Evolutionary conservation across 2,329 filamentous ascomycete genomes (phyloP).

Genomic region (Neonectria magnoliae): DNA sequence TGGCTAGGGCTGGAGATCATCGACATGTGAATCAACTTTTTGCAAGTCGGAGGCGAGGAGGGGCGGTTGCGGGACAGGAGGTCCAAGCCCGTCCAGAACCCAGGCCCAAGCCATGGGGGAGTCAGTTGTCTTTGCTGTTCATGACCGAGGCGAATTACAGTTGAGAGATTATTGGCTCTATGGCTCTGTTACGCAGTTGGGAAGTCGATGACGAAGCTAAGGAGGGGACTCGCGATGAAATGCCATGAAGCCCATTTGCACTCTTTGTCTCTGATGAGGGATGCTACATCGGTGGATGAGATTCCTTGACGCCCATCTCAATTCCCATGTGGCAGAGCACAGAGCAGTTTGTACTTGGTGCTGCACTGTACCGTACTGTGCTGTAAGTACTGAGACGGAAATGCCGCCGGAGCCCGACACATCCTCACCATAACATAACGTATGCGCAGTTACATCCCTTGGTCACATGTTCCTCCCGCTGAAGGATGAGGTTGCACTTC

Average conservation of each 20-base stretch:
- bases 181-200: not conserved
- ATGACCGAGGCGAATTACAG: constrained; percentile 12
- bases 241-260: not conserved
- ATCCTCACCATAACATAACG: not conserved
- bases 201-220: not conserved
- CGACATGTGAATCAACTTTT: constrained; percentile 40
- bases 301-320: constrained; percentile 1
- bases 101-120: constrained; percentile 7
- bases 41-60: constrained; percentile 36
- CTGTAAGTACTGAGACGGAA: not conserved
- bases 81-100: constrained; percentile 15
- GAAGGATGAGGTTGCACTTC: not conserved
- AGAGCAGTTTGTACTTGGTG: not conserved
- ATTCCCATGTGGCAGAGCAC: not conserved
- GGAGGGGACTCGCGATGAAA: not conserved
- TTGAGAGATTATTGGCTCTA: constrained; percentile 20
- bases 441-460: not conserved
- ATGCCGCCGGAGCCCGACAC: constrained; percentile 1
- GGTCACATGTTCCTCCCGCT: constrained; percentile 1
- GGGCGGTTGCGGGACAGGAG: constrained; percentile 5
- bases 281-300: constrained; percentile 7
- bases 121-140: constrained; percentile 1
- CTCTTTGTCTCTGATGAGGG: constrained; percentile 8
- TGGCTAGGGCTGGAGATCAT: constrained; percentile 43
- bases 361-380: too few species aligned